These are phyloP conservation scores for Lathyrus aphaca DNA, from an alignment of 306 rosid species.

Conservation along the genomic window DNA sequence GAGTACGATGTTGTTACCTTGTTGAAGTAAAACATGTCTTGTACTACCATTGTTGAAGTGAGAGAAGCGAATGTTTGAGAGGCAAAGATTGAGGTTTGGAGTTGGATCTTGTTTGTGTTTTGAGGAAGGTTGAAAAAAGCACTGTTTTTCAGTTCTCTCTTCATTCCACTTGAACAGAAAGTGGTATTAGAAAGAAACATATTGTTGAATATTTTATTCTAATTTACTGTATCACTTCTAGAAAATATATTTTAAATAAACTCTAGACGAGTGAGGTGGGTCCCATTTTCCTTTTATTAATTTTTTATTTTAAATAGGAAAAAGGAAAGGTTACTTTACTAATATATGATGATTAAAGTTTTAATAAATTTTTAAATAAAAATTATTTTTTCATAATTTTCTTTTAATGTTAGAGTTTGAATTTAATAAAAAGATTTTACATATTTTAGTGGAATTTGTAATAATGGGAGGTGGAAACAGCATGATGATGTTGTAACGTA, in stretches of 20 bases:
- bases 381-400: too few relatives aligned
- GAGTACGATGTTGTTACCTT: not conserved
- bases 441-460: too few relatives aligned
- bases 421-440: too few relatives aligned
- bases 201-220: not conserved
- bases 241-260: not conserved
- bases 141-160: not conserved
- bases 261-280: not conserved
- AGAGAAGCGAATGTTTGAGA: not conserved
- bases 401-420: too few relatives aligned
- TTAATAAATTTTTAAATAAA: not conserved
- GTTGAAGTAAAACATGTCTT: slow-evolving; percentile 20
- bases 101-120: slow-evolving; percentile 16
- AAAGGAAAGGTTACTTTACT: too few relatives aligned
- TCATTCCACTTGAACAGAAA: not conserved
- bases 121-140: not conserved
- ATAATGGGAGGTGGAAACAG: not conserved
- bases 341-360: not conserved
- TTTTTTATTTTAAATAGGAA: not conserved
- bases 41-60: slow-evolving; percentile 2
- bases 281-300: not conserved
- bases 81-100: not conserved
- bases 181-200: not conserved
- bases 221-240: not conserved
- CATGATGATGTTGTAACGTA: not conserved